phyloP scores from a whole-genome alignment of 176 grass and related monocot genomes.

The Raddia distichophylla region DNA sequence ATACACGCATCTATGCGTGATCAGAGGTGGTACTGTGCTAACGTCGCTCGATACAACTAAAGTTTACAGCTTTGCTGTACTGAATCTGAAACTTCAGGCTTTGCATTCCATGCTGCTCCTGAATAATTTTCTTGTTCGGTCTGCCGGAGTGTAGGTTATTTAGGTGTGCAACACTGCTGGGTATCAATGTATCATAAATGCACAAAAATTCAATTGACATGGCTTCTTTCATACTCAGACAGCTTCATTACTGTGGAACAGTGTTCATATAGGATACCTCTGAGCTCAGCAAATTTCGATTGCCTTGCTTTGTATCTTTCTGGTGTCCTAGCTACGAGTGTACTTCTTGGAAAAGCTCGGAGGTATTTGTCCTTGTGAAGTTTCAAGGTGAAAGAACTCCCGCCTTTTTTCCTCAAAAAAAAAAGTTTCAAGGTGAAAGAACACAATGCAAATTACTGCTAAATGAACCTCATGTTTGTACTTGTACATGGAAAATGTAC shows the following conservation, averaged over 20 bases:
- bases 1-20: no score
- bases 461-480: background rate
- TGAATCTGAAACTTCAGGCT: background rate
- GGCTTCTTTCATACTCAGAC: background rate
- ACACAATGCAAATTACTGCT: background rate
- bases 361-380: background rate
- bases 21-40: no score
- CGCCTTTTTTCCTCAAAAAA: no score
- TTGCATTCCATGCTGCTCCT: background rate
- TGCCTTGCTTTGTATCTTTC: background rate
- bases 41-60: no score
- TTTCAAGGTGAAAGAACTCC: conserved; percentile 7
- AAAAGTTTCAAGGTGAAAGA: conserved; percentile 1
- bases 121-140: background rate
- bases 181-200: background rate
- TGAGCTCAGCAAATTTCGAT: conserved; percentile 11
- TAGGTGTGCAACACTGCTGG: background rate
- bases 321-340: conserved; percentile 3
- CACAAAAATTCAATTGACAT: background rate
- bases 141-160: background rate
- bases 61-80: background rate
- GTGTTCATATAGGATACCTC: background rate
- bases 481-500: background rate
- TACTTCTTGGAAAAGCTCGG: conserved; percentile 22
- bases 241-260: background rate